phyloP scores from a whole-genome alignment of 2,329 filamentous ascomycete species.

The Diaporthe ilicicola region DNA sequence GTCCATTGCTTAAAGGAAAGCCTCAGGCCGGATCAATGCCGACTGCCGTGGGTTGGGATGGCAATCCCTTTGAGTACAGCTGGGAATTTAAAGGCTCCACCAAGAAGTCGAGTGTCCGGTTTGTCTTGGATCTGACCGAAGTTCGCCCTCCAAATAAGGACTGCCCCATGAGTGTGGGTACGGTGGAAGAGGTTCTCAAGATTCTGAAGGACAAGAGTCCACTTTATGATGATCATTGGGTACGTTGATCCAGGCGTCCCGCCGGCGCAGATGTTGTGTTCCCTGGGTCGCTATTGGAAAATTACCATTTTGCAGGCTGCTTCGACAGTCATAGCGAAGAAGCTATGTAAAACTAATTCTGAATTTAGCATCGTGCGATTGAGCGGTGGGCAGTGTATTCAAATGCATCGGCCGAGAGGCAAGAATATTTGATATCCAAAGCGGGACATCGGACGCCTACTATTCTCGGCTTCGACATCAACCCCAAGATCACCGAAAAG shows the following conservation, averaged over 20 bases:
- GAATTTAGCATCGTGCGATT: slow-evolving; percentile 18
- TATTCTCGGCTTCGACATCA: slow-evolving; percentile 24
- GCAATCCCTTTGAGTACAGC: slow-evolving; percentile 20
- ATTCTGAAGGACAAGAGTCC: slow-evolving; percentile 8
- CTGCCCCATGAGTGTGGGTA: slow-evolving; percentile 11
- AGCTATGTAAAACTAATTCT: neutral
- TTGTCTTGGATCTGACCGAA: slow-evolving; percentile 11
- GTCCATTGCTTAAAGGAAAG: slow-evolving; percentile 1
- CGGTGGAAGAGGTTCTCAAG: slow-evolving; percentile 12
- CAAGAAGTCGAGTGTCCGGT: slow-evolving; percentile 20
- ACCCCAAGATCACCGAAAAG: neutral
- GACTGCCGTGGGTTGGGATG: slow-evolving; percentile 11
- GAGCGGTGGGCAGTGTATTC: neutral
- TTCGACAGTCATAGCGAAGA: neutral
- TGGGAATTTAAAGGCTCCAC: slow-evolving; percentile 20
- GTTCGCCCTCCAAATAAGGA: slow-evolving; percentile 4
- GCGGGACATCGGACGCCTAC: slow-evolving; percentile 2
- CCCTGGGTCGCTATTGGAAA: neutral
- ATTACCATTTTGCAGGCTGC: neutral
- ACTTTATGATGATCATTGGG: slow-evolving; percentile 14
- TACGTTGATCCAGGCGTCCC: neutral
- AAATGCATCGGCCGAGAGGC: neutral
- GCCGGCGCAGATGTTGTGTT: neutral
- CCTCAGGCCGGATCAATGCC: neutral
- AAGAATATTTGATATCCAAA: neutral